phyloP scores from a whole-genome alignment of 257 asterid species.

The Salvia rosmarinus region DNA sequence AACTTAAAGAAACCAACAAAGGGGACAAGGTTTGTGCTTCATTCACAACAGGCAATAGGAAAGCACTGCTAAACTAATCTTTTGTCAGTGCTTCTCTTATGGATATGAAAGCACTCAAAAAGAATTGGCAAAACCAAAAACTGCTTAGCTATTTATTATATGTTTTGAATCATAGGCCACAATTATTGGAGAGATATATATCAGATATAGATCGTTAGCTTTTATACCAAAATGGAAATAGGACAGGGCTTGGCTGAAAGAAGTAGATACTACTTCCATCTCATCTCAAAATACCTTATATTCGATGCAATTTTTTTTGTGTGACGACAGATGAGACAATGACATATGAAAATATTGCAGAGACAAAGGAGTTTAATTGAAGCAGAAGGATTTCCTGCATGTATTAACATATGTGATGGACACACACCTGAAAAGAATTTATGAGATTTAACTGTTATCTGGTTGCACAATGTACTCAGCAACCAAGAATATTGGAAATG shows the following conservation, averaged over 20 bases:
- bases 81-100: neutral
- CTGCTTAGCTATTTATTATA: neutral
- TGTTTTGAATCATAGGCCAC: conserved; percentile 7
- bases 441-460: neutral
- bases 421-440: neutral
- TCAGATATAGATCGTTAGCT: neutral
- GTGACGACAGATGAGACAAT: neutral
- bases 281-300: neutral
- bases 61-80: neutral
- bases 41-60: neutral
- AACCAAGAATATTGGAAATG: neutral
- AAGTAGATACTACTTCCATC: neutral
- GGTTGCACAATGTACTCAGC: conserved; percentile 17
- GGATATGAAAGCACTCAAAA: neutral
- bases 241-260: neutral
- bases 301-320: neutral
- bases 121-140: neutral
- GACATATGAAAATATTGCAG: neutral
- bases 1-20: neutral
- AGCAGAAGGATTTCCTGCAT: neutral
- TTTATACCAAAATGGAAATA: neutral
- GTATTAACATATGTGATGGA: neutral
- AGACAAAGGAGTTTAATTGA: neutral
- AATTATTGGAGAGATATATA: neutral
- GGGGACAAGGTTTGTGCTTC: neutral